phyloP scores from a whole-genome alignment of 805 yeast genomes.

The Hanseniaspora clermontiae region DNA sequence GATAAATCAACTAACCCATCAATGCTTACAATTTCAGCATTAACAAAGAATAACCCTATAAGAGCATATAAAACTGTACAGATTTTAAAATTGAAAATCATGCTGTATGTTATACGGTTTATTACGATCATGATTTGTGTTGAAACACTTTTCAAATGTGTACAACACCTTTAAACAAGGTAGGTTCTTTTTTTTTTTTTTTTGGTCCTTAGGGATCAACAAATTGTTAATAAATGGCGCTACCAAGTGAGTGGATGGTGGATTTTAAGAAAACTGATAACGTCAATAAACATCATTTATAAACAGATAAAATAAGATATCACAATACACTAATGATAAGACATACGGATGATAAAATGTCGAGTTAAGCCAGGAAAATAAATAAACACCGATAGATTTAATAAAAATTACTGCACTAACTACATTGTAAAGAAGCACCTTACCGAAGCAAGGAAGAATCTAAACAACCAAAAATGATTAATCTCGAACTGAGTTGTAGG shows the following conservation, averaged over 20 bases:
- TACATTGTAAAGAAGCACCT: constrained; percentile 11
- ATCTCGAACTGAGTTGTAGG: constrained; percentile 16
- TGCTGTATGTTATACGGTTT: not conserved
- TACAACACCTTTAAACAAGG: not conserved
- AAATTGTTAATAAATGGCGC: too few species aligned
- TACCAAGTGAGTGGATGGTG: too few species aligned
- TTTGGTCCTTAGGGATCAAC: too few species aligned
- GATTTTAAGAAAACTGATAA: too few species aligned
- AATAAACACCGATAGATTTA: not conserved
- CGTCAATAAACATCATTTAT: too few species aligned
- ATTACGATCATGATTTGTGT: too few species aligned
- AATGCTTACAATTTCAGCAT: constrained; percentile 18
- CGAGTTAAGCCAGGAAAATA: not conserved
- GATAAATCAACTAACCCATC: constrained; percentile 23
- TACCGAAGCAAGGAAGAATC: constrained; percentile 6
- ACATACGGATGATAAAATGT: not conserved
- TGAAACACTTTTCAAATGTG: too few species aligned
- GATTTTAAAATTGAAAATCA: not conserved
- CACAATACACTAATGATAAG: too few species aligned
- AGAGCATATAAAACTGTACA: not conserved
- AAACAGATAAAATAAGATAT: too few species aligned
- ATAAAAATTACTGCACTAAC: not conserved
- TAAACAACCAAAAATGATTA: constrained; percentile 11
- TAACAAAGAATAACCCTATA: not conserved
- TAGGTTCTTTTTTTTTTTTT: too few species aligned